phyloP scores from a whole-genome alignment of 2,329 filamentous ascomycete species.

The Calonectria ilicicola region DNA sequence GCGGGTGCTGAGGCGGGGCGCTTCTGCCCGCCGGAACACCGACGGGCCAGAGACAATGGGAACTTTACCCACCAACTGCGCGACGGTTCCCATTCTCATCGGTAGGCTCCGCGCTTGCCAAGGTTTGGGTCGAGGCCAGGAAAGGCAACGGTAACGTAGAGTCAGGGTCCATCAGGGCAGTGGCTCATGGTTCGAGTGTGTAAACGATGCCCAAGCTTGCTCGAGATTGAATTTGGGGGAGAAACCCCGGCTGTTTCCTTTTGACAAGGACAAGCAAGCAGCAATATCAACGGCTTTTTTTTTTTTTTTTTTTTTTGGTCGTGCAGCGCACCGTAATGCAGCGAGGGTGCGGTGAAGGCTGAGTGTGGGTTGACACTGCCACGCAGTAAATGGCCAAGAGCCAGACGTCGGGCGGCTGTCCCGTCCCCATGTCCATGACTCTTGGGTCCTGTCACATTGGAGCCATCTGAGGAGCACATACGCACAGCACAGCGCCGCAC shows the following conservation, averaged over 20 bases:
- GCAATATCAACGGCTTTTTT: not conserved
- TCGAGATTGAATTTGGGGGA: not conserved
- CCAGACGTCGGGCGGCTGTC: slow-evolving; percentile 8
- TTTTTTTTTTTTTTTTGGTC: too few relatives aligned
- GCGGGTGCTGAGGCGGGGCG: not conserved
- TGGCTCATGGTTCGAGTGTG: not conserved
- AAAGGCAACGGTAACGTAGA: slow-evolving; percentile 3
- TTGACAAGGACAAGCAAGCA: slow-evolving; percentile 4
- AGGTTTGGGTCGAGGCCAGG: slow-evolving; percentile 15
- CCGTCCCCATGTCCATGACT: slow-evolving; percentile 14
- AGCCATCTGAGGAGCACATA: not conserved
- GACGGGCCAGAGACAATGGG: not conserved
- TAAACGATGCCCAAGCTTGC: slow-evolving; percentile 5
- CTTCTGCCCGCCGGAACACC: not conserved
- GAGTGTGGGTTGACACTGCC: not conserved
- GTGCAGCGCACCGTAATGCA: not conserved
- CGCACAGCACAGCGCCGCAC: slow-evolving; percentile 3
- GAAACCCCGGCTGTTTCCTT: not conserved
- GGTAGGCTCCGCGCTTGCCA: slow-evolving; percentile 16
- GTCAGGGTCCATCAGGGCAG: not conserved
- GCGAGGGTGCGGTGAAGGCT: not conserved
- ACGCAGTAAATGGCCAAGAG: slow-evolving; percentile 9
- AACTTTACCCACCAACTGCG: slow-evolving; percentile 13
- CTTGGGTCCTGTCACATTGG: slow-evolving; percentile 13
- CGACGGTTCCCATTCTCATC: slow-evolving; percentile 7